Conservation (phyloP, 345 rosid species). For the Dipteronia sinensis region DNA sequence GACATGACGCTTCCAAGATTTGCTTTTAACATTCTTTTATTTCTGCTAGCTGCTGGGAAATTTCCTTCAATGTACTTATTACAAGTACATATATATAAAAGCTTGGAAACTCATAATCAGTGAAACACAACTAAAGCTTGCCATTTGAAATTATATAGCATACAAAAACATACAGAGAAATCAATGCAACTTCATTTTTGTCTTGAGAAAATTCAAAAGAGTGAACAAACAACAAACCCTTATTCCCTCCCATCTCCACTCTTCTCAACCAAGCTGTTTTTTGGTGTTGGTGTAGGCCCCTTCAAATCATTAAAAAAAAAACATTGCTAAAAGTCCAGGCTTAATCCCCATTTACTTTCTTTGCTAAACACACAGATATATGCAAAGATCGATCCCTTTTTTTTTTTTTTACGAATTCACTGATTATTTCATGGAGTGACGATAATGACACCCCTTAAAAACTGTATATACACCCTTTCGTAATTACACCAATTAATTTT, state of each 20-base stretch:
- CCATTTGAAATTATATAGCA: slow-evolving; percentile 7
- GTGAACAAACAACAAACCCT: slow-evolving; percentile 15
- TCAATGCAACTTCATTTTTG: not conserved
- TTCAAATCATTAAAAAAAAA: not conserved
- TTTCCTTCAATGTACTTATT: slow-evolving; percentile 40
- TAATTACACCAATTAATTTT: no score
- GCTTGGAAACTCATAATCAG: slow-evolving; percentile 17
- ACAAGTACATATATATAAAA: slow-evolving; percentile 19
- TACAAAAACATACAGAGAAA: not conserved
- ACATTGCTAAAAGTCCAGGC: slow-evolving; percentile 9
- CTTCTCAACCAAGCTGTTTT: not conserved
- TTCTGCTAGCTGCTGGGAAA: slow-evolving; percentile 32
- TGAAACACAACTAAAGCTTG: not conserved
- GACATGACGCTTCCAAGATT: slow-evolving; percentile 12
- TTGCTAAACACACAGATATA: not conserved
- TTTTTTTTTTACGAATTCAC: no score
- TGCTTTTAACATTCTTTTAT: not conserved
- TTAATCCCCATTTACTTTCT: not conserved
- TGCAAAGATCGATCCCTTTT: no score
- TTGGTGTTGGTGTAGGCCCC: not conserved
- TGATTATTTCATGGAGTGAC: no score
- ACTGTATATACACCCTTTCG: no score
- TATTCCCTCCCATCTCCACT: slow-evolving; percentile 7
- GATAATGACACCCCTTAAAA: no score
- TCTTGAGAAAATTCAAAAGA: not conserved